Conservation (phyloP, 352 stramenopile genomes). For the Globisporangium cylindrosporum region DNA sequence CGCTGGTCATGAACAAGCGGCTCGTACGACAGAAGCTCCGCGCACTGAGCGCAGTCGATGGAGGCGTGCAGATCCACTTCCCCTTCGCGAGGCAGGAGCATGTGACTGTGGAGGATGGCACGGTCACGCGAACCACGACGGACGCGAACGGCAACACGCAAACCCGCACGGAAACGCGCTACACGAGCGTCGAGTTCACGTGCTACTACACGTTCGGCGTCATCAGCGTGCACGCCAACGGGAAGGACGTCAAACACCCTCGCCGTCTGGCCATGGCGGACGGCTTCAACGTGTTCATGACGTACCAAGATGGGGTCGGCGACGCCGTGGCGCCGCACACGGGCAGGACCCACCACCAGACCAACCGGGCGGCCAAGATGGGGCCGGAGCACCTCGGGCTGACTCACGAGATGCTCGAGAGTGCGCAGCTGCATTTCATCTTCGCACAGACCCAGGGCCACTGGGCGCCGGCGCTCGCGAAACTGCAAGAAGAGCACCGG, state of each 20-base stretch:
- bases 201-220: slow-evolving; percentile 28
- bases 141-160: slow-evolving; percentile 23
- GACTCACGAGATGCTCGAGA: slow-evolving; percentile 29
- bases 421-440: slow-evolving; percentile 21
- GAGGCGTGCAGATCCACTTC: slow-evolving; percentile 21
- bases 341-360: slow-evolving; percentile 25
- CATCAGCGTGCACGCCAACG: slow-evolving; percentile 20
- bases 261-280: slow-evolving; percentile 24
- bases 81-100: slow-evolving; percentile 34
- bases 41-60: slow-evolving; percentile 18
- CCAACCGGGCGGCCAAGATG: slow-evolving; percentile 30
- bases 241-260: slow-evolving; percentile 4
- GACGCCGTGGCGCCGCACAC: slow-evolving; percentile 32
- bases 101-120: slow-evolving; percentile 31
- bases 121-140: slow-evolving; percentile 20
- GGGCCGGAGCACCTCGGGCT: slow-evolving; percentile 29
- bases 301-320: slow-evolving; percentile 34
- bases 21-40: slow-evolving; percentile 34
- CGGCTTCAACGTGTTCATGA: slow-evolving; percentile 46
- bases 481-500: slow-evolving; percentile 15
- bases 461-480: slow-evolving; percentile 19
- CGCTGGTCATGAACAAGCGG: slow-evolving; percentile 23
- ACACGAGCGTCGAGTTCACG: slow-evolving; percentile 26
- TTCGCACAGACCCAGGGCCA: slow-evolving; percentile 23
- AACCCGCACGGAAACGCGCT: slow-evolving; percentile 16